A percentile compares a stretch with the other conserved stretches of the same genome.
Conservation (phyloP, 2,329 filamentous ascomycete species). For the Orbilia blumenaviensis region DNA sequence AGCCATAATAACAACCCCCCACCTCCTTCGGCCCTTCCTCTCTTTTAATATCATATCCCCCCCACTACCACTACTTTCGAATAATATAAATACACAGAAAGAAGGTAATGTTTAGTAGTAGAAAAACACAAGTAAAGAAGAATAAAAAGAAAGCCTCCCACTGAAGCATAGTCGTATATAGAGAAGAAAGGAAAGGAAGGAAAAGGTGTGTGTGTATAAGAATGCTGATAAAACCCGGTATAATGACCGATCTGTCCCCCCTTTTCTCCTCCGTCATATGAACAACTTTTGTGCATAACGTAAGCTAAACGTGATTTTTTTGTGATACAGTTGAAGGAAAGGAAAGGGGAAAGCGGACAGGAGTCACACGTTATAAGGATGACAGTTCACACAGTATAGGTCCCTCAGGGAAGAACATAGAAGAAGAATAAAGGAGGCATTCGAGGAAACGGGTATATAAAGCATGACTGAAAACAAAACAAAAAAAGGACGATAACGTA, state of each 20-base stretch:
- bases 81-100: conserved; percentile 50
- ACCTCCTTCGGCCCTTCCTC: no score
- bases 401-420: background rate
- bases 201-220: background rate
- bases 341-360: background rate
- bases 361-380: background rate
- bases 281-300: conserved; percentile 17
- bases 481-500: background rate
- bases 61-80: no score
- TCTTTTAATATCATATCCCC: no score
- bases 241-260: background rate
- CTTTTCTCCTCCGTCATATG: background rate
- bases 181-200: background rate
- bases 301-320: background rate
- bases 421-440: background rate
- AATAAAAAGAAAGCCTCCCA: background rate
- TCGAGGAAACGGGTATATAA: conserved; percentile 51
- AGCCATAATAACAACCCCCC: background rate
- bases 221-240: background rate
- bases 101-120: no score
- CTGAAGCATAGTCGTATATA: background rate
- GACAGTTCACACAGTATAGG: background rate
- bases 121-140: background rate
- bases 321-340: conserved; percentile 18
- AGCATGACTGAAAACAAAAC: background rate